Evolutionary conservation across 176 grass and related monocot genomes (phyloP), one percentile per base, ranked within the genome.

Genomic region (Elaeis guineensis): DNA sequence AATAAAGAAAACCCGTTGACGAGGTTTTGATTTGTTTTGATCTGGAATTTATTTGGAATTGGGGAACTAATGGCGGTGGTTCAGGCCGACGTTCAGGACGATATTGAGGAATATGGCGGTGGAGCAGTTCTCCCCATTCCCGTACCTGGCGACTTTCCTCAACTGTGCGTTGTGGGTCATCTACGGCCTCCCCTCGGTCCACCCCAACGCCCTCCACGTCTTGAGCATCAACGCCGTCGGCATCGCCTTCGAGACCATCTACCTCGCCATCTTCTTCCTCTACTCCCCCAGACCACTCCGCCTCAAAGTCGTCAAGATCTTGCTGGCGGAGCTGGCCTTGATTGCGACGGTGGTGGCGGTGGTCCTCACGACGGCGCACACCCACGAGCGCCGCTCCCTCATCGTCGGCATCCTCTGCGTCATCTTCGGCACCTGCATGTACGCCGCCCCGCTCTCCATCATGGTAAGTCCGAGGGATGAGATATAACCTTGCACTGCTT

Each of bases 131-230:
- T 90, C 72, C 6, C 64, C 90, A 0, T 44, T 76, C 14, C 90
- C 90, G 0, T 90, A 95, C 80, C 68, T 95, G 20, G 86, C 90
- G n/a, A 95, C 90, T 49, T 61, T 89, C n/a, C 70, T 95, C 52
- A 95, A 95, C 75, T 95, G 90, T 67, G 65, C 64, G 82, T 62
- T 95, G 2, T 90, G 86, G 90, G 73, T 95, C 6, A 77, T 95
- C 58, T 95, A 95, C 17, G 90, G 90, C 44, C 21, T 95, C 56
- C 86, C 90, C 39, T 0, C 90, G 57, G 86, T 95, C 50, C 86
- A 95, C 70, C 90, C 90, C 7, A 78, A 95, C 74, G 84, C 82
- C 58, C 62, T 86, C 52, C 86, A 84, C 22, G 86, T 95, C 39
- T 62, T 79, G 86, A 90, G 83, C 57, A 95, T 95, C 64, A 95